Base-by-base conservation (phyloP, 208 protist genomes). In the Trypanosomatidae sp. region DNA sequence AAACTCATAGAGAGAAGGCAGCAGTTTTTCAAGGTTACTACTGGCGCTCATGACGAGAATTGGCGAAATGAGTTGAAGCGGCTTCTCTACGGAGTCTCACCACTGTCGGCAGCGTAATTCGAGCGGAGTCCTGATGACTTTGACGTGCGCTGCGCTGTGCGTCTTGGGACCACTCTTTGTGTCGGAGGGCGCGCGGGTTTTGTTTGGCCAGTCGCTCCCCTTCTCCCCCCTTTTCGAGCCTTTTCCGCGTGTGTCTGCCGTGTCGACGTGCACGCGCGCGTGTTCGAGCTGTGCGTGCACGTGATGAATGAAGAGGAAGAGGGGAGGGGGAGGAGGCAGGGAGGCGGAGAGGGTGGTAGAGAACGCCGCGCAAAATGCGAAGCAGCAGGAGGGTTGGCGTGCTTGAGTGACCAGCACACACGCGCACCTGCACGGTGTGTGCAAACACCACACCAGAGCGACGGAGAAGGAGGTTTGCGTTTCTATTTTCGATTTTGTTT, bases 1-100 rank as follows among this genome's bases (percentile, higher is more conserved):
- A 67, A 88, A 82, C 0, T 64, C 66, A n/a, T 79, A 67, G 62
- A 92, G 64, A 41, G 74, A 69, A 4, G 88, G 88, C 39, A 92
- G 79, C 56, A 92, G 76, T 36, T 78, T 52, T 47, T 87, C 84
- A 22, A 89, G 67, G 36, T 53, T 66, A 0, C 73, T 39, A 52
- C 59, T 78, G 6, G n/a, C 59, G 44, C 39, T 70, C 62, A 79
- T 71, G 53, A 65, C 47, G 65, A 69, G 52, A 68, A 25, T 39
- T 30, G 56, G 50, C 28, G n/a, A n/a, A 28, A 25, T 7, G 30
- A 49, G 50, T 30, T 50, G 44, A 7, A 17, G 49, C 22, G 19
- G 15, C 46, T 22, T 69, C 28, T 58, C 43, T 52, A 25, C n/a
- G 2, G 41, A 19, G 22, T 8, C 5, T 10, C 22, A 22, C 39